Conservation (phyloP, 192 early-diverging fungal species). For the Backusella luteola region DNA sequence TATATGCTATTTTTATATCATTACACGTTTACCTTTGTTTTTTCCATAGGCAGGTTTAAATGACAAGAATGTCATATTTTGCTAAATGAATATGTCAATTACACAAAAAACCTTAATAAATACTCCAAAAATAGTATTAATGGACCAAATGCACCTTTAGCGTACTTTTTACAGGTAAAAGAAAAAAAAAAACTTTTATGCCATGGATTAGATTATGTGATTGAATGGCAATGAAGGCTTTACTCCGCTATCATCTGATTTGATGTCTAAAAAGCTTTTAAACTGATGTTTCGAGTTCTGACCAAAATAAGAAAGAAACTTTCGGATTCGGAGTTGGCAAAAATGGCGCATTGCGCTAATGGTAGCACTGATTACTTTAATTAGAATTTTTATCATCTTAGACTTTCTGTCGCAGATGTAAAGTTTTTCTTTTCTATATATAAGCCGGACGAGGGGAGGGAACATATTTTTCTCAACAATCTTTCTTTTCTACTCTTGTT, state of each 20-base stretch:
- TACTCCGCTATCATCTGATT: background rate
- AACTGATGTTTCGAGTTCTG: background rate
- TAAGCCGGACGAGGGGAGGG: background rate
- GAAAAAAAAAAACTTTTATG: too few relatives aligned
- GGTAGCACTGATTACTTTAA: background rate
- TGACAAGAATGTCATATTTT: too few relatives aligned
- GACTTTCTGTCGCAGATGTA: background rate
- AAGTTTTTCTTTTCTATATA: background rate
- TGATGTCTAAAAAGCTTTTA: background rate
- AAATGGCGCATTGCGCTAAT: background rate
- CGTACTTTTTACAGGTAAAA: too few relatives aligned
- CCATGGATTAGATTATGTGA: too few relatives aligned
- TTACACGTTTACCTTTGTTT: too few relatives aligned
- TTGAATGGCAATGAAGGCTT: too few relatives aligned
- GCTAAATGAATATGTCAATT: too few relatives aligned
- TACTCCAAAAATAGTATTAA: too few relatives aligned
- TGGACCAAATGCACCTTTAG: too few relatives aligned
- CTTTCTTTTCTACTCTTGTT: background rate
- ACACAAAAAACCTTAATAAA: too few relatives aligned
- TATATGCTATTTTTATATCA: too few relatives aligned
- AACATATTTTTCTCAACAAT: background rate
- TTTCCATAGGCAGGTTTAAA: too few relatives aligned
- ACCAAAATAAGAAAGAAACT: background rate
- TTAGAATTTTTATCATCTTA: background rate
- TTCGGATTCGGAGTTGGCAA: conserved; percentile 5